Evolutionary conservation across 1,284 basidiomycete species (phyloP).

Genomic region (Ustilago crameri): DNA sequence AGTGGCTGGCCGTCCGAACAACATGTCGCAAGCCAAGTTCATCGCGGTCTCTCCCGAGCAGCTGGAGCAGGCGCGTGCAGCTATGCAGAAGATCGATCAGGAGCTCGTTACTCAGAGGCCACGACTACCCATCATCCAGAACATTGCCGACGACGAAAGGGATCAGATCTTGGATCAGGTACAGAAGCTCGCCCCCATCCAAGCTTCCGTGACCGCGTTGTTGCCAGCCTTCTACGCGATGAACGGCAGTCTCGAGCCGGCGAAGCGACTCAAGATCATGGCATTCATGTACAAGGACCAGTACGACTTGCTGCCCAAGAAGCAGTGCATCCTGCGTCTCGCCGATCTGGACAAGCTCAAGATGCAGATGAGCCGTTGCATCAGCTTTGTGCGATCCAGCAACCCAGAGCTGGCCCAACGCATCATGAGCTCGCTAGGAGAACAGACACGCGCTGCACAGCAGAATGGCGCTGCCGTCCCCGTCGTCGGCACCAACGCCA

Average conservation of each 20-base stretch:
- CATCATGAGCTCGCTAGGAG: constrained; percentile 47
- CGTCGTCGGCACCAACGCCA: constrained; percentile 11
- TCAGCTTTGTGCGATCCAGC: constrained; percentile 63
- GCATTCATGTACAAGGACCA: constrained; percentile 66
- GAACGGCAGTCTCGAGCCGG: constrained; percentile 61
- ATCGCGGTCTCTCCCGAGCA: constrained; percentile 56
- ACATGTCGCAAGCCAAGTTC: constrained; percentile 49
- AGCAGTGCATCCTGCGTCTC: constrained; percentile 59
- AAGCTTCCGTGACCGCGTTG: constrained; percentile 59
- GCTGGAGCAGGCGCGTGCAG: constrained; percentile 56
- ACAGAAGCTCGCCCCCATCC: constrained; percentile 57
- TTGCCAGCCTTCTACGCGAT: constrained; percentile 66
- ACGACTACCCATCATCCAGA: constrained; percentile 56
- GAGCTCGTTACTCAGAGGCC: constrained; percentile 50
- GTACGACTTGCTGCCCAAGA: constrained; percentile 53
- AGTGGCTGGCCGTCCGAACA: constrained; percentile 30
- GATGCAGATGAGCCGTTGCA: constrained; percentile 65
- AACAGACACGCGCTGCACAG: constrained; percentile 37
- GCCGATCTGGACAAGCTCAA: constrained; percentile 65
- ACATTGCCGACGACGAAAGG: constrained; percentile 59
- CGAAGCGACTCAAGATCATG: constrained; percentile 66
- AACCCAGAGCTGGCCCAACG: constrained; percentile 59
- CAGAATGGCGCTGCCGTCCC: constrained; percentile 20
- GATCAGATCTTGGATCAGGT: constrained; percentile 58
- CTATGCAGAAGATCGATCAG: constrained; percentile 55